A percentile compares a stretch with the other conserved stretches of the same genome.
Evolutionary conservation across 441 rosid species (phyloP).

Genomic region (Macaranga tanarius): DNA sequence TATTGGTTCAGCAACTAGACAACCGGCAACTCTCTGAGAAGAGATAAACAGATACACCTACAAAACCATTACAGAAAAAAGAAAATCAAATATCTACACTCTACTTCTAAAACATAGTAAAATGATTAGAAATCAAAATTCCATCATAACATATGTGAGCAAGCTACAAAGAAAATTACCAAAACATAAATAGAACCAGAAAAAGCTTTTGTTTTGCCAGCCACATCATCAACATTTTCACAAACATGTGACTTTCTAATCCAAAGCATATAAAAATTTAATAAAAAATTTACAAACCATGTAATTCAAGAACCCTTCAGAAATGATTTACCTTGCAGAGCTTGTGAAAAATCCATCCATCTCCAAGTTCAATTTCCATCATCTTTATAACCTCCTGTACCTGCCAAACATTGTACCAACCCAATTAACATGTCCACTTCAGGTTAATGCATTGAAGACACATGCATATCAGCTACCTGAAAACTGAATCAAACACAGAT

Average conservation of each 20-base stretch:
- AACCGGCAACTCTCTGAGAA: slow-evolving; percentile 60
- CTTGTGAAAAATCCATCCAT: slow-evolving; percentile 74
- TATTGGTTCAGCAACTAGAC: slow-evolving; percentile 74
- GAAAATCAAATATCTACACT: not conserved
- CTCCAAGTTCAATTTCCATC: slow-evolving; percentile 84
- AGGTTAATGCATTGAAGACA: not conserved
- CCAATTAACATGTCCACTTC: not conserved
- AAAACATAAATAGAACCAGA: no score
- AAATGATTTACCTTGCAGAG: slow-evolving; percentile 49
- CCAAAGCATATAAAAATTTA: not conserved
- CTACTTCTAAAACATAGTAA: not conserved
- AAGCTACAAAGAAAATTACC: not conserved
- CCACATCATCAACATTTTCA: no score
- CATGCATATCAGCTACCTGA: not conserved
- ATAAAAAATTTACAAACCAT: no score
- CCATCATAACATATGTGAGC: not conserved
- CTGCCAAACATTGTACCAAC: slow-evolving; percentile 35
- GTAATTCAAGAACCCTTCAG: not conserved
- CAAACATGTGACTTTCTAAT: not conserved
- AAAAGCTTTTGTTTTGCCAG: not conserved
- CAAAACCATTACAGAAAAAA: not conserved
- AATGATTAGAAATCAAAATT: not conserved
- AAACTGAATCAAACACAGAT: no score
- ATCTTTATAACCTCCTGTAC: slow-evolving; percentile 67
- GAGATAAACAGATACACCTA: slow-evolving; percentile 68